Evolutionary conservation across 495 filamentous ascomycete genomes (phyloP).

Genomic region (Aspergillus saccharolyticus): DNA sequence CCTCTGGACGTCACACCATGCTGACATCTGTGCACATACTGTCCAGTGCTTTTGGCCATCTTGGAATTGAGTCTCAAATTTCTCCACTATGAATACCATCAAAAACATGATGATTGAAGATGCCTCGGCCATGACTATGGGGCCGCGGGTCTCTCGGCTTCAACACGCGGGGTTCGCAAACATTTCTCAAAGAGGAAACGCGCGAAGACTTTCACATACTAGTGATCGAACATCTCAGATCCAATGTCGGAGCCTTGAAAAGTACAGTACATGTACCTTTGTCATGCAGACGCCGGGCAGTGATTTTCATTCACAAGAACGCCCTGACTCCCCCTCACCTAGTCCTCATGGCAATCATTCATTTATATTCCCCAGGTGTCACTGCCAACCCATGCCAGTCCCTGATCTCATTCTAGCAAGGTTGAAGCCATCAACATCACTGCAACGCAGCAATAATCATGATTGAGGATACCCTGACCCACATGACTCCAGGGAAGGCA

Average conservation of each 20-base stretch:
- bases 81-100: not conserved
- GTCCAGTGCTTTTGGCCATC: not conserved
- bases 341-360: not conserved
- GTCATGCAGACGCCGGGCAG: too few species aligned
- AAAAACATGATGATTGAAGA: not conserved
- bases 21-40: not conserved
- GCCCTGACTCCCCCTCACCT: not conserved
- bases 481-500: constrained; percentile 24
- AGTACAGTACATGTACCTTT: too few species aligned
- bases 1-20: not conserved
- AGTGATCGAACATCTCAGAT: not conserved
- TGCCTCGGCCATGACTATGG: not conserved
- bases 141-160: not conserved
- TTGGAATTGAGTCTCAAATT: not conserved
- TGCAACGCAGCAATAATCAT: constrained; percentile 18
- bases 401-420: not conserved
- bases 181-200: constrained; percentile 22
- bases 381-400: not conserved
- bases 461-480: constrained; percentile 33
- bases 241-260: too few species aligned
- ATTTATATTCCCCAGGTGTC: not conserved
- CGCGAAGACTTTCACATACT: not conserved
- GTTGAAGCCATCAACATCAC: not conserved
- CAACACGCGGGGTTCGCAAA: constrained; percentile 30
- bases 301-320: not conserved